Base-by-base conservation (phyloP, 2,329 filamentous ascomycete species). In the Xylariales sp. region DNA sequence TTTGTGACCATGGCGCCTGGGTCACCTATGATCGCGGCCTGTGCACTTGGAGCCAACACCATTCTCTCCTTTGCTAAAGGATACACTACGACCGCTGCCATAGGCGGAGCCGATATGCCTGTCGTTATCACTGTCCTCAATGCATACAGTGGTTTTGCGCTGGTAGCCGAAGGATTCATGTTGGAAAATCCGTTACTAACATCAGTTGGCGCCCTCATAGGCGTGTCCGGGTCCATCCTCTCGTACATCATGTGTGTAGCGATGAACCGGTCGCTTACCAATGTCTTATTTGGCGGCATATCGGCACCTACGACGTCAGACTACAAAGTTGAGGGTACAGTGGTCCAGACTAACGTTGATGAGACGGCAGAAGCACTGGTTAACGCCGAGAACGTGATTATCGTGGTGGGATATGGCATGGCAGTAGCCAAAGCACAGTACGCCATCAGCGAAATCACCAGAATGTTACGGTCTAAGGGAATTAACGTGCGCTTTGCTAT, bases 371-470 rank as follows among this genome's bases (percentile, higher is more conserved):
- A 97, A 34, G 86, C 89, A 0, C 84, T 97, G 2, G 82, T 89
- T 16, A 91, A 91, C 69, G 90, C 93, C 0, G 93, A 97, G 75
- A 94, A 86, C 54, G 93, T 97, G 64, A 96, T 97, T 74, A 94
- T 97, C 62, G 90, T 95, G 1, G 93, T 97, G 5, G 94, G 94
- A 0, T 97, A 97, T 74, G 94, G 94, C 60, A 97, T 97, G 94
- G 94, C 94, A 0, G 93, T 97, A 1, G 93, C 94, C 8, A 97
- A 97, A 80, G 93, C 94, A 3, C 94, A 97, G 80, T 97, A 97
- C 76, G 93, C 93, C 28, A 93, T 97, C 60, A 91, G 91, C 3
- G 92, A 94, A 75, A 95, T 97, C 71, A 92, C 92, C 4, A 82
- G 85, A 49, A 87, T 90, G 78, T 83, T 97, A 16, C 89, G 93